Evolutionary conservation across 495 filamentous ascomycete genomes (phyloP).

Genomic region (Neurospora hispaniola): DNA sequence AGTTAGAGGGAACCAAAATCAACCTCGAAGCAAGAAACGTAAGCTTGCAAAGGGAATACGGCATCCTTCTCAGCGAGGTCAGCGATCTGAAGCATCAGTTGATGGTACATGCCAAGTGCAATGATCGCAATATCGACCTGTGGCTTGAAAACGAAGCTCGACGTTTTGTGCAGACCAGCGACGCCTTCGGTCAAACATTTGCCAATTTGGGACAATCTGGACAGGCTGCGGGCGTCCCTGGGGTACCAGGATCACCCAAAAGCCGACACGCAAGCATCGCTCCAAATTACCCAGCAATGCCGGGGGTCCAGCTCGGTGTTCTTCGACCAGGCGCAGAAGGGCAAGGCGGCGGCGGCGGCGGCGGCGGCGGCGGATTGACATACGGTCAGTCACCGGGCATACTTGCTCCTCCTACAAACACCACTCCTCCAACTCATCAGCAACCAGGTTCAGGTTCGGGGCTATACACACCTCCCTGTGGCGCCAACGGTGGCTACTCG

Average conservation of each 20-base stretch:
- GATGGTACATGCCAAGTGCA: conserved; percentile 49
- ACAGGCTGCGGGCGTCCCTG: background rate
- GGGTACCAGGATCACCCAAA: conserved; percentile 5
- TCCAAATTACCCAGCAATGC: conserved; percentile 12
- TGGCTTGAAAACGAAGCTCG: conserved; percentile 38
- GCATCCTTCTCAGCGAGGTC: conserved; percentile 35
- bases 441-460: background rate
- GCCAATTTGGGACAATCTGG: conserved; percentile 8
- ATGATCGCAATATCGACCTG: conserved; percentile 37
- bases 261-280: conserved; percentile 16
- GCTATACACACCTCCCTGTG: background rate
- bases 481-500: conserved; percentile 8
- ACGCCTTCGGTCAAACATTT: conserved; percentile 23
- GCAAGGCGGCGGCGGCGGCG: background rate
- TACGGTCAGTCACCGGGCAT: background rate
- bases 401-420: background rate
- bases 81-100: conserved; percentile 46
- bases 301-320: conserved; percentile 8
- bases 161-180: conserved; percentile 25
- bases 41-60: conserved; percentile 28
- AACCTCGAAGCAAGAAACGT: conserved; percentile 27
- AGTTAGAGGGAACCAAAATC: conserved; percentile 42
- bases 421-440: background rate
- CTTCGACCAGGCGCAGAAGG: conserved; percentile 1
- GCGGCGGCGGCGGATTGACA: background rate